A percentile compares a stretch with the other conserved stretches of the same genome.
phyloP scores from a whole-genome alignment of 257 asterid genomes.

The Nicotiana otophora region DNA sequence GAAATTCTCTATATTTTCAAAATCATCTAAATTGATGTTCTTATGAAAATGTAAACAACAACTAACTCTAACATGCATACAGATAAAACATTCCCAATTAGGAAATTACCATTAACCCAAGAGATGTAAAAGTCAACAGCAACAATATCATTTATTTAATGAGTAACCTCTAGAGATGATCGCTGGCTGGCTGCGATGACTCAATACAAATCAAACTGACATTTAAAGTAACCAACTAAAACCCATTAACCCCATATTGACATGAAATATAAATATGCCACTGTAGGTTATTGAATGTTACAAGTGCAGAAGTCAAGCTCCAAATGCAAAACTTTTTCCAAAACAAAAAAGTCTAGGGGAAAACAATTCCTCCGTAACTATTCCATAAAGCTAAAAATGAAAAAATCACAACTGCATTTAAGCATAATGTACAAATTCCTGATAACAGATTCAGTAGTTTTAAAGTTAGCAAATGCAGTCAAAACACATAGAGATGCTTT shows the following conservation, averaged over 20 bases:
- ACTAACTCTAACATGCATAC: constrained; percentile 1
- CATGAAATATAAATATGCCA: neutral
- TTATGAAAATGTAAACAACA: neutral
- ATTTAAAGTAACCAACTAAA: neutral
- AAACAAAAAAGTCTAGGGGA: neutral
- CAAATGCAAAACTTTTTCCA: neutral
- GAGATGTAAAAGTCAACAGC: neutral
- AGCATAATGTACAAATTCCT: neutral
- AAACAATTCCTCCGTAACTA: neutral
- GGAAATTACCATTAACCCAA: neutral
- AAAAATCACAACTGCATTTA: neutral
- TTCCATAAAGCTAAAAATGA: neutral
- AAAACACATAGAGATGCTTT: neutral
- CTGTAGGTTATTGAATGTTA: neutral
- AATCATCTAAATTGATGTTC: neutral
- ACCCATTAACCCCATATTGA: neutral
- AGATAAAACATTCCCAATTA: neutral
- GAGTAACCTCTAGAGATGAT: neutral
- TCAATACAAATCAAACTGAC: neutral
- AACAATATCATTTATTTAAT: neutral
- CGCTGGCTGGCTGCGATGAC: neutral
- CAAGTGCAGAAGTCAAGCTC: neutral
- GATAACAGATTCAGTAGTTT: neutral
- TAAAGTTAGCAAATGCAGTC: neutral
- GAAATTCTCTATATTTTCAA: neutral